Percentiles rank a stretch among this genome's conserved stretches.
These are phyloP conservation scores for Tolypocladium cylindrosporum DNA, from an alignment of 2,329 filamentous ascomycete species.

Conservation along the genomic window DNA sequence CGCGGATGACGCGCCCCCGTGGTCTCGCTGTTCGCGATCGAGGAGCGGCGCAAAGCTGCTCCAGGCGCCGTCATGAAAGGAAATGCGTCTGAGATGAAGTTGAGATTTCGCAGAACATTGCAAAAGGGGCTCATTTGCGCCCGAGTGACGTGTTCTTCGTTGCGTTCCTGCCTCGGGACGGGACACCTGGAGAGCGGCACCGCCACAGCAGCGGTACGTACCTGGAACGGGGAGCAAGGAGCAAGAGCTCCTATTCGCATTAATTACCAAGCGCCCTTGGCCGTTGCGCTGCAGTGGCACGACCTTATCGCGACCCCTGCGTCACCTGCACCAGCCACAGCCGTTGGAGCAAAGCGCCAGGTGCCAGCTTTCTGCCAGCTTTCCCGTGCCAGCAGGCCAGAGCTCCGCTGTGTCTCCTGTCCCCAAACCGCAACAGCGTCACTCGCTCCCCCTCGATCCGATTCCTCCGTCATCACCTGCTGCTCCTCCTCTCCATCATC, in stretches of 20 bases:
- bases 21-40: neutral
- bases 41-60: neutral
- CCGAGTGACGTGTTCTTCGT: neutral
- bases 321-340: neutral
- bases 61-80: neutral
- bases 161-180: neutral
- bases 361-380: neutral
- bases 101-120: neutral
- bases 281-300: neutral
- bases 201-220: neutral
- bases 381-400: neutral
- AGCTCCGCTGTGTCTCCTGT: too few relatives aligned
- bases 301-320: neutral
- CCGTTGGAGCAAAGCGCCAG: neutral
- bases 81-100: neutral
- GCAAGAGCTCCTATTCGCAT: too few relatives aligned
- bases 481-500: neutral
- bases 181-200: neutral
- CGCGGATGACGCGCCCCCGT: neutral
- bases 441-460: neutral
- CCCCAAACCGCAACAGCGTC: neutral
- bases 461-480: constrained; percentile 4
- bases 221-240: neutral
- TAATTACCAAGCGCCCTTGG: too few relatives aligned
- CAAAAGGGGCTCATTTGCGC: neutral